These are phyloP conservation scores for Neoarthrinium moseri DNA, from an alignment of 2,329 filamentous ascomycete species.

Conservation along the genomic window DNA sequence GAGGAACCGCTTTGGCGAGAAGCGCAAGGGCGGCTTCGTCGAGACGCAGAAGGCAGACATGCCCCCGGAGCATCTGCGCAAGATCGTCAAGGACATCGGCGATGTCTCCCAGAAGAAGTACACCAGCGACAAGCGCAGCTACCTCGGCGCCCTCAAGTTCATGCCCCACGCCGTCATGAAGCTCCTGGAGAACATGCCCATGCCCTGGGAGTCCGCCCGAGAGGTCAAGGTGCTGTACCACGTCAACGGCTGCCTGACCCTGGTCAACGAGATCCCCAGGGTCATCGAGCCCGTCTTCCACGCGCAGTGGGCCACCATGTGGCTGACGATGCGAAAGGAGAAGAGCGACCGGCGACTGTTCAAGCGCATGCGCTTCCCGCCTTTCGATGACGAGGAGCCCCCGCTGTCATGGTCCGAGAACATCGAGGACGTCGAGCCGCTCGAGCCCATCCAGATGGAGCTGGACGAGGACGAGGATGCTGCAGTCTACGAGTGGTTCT, in stretches of 20 bases:
- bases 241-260: constrained; percentile 92
- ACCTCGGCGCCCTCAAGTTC: constrained; percentile 95
- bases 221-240: constrained; percentile 99
- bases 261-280: constrained; percentile 94
- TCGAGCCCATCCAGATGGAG: constrained; percentile 98
- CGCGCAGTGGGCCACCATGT: constrained; percentile 99
- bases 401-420: constrained; percentile 98
- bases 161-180: constrained; percentile 99
- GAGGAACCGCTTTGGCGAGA: constrained; percentile 92
- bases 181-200: constrained; percentile 97
- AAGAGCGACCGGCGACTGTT: constrained; percentile 95
- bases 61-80: constrained; percentile 96
- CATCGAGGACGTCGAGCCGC: constrained; percentile 94
- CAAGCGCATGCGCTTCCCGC: constrained; percentile 98
- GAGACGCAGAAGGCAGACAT: constrained; percentile 98
- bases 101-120: constrained; percentile 99
- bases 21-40: constrained; percentile 92
- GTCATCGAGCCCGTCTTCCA: constrained; percentile 98
- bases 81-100: constrained; percentile 97
- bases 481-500: constrained; percentile 94
- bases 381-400: constrained; percentile 97
- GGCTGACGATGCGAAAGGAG: constrained; percentile 96
- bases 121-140: constrained; percentile 96
- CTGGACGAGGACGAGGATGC: constrained; percentile 91
- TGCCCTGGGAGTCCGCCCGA: constrained; percentile 96